phyloP scores from a whole-genome alignment of 176 grass and related monocot genomes.

The Lolium perenne region DNA sequence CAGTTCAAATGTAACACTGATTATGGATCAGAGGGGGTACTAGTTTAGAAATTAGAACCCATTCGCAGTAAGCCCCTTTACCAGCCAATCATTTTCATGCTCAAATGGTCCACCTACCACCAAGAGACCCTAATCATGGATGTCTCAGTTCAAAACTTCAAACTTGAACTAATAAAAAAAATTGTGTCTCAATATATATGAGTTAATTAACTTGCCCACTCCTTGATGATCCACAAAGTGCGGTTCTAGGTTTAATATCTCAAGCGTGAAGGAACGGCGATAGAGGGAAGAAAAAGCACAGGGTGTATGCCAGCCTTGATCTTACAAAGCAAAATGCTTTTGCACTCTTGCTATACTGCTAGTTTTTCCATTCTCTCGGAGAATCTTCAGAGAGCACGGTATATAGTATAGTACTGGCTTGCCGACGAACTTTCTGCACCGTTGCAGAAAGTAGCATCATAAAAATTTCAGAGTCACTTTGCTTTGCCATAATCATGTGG shows the following conservation, averaged over 20 bases:
- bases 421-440: constrained; percentile 27
- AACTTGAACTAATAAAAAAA: not conserved
- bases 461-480: constrained; percentile 27
- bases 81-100: constrained; percentile 8
- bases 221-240: constrained; percentile 9
- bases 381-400: constrained; percentile 43
- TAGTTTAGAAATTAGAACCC: not conserved
- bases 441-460: constrained; percentile 12
- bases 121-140: constrained; percentile 28
- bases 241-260: not conserved
- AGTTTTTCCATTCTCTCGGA: not conserved
- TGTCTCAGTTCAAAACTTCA: not conserved
- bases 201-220: not conserved
- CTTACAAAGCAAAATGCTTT: constrained; percentile 42
- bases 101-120: not conserved
- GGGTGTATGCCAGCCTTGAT: constrained; percentile 46
- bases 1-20: too few relatives aligned
- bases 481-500: constrained; percentile 46
- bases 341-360: constrained; percentile 5
- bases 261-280: constrained; percentile 39
- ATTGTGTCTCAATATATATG: not conserved
- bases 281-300: not conserved
- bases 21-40: too few relatives aligned
- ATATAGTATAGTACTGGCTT: constrained; percentile 10
- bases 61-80: constrained; percentile 14